Conservation (phyloP, 495 filamentous ascomycete species). For the Aspergillus olivimuriae region DNA sequence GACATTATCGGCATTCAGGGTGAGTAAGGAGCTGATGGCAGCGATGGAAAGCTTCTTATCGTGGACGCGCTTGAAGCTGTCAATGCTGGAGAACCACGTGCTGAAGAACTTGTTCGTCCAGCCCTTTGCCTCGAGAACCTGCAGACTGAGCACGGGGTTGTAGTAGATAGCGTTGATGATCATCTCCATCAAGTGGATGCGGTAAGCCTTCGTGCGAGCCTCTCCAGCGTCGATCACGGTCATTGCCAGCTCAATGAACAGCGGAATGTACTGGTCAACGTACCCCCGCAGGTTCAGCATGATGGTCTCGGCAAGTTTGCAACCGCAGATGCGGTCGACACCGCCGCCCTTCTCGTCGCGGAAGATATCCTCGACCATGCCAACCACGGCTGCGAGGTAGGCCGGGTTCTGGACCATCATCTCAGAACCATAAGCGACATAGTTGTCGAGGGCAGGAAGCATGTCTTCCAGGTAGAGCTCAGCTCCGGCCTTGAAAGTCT, state of each 20-base stretch:
- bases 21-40: conserved; percentile 80
- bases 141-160: conserved; percentile 76
- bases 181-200: conserved; percentile 97
- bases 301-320: conserved; percentile 94
- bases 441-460: conserved; percentile 96
- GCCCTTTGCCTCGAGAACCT: conserved; percentile 77
- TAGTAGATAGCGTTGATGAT: conserved; percentile 98
- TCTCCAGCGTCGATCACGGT: conserved; percentile 63
- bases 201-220: conserved; percentile 75
- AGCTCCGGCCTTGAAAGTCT: conserved; percentile 93
- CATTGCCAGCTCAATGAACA: conserved; percentile 89
- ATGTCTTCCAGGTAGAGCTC: conserved; percentile 99
- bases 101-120: conserved; percentile 99
- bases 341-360: conserved; percentile 84
- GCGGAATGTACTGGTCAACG: conserved; percentile 77
- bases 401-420: conserved; percentile 74
- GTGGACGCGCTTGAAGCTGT: conserved; percentile 86
- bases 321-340: conserved; percentile 96
- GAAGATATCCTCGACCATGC: conserved; percentile 74
- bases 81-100: conserved; percentile 94
- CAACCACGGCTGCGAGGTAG: conserved; percentile 79
- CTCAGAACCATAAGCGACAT: conserved; percentile 80
- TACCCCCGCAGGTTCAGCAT: conserved; percentile 93
- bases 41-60: conserved; percentile 98
- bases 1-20: conserved; percentile 67